Percentiles rank a stretch among this genome's conserved stretches.
These are phyloP conservation scores for Phaffomyces thermotolerans DNA, from an alignment of 805 yeast species.

Conservation along the genomic window DNA sequence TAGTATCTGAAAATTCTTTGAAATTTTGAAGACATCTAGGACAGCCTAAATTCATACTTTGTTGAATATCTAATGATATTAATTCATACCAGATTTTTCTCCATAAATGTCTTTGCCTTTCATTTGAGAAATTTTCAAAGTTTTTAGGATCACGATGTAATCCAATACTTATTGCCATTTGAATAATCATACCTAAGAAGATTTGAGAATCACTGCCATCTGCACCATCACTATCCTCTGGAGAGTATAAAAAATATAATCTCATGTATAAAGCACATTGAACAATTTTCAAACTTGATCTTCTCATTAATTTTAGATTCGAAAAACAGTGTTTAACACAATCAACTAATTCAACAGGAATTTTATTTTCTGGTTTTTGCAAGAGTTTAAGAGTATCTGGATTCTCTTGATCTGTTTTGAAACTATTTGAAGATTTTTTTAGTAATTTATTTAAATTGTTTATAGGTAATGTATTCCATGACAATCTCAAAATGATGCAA, in stretches of 20 bases:
- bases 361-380: constrained; percentile 34
- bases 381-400: constrained; percentile 16
- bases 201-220: constrained; percentile 56
- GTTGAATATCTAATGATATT: constrained; percentile 34
- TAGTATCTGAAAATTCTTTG: constrained; percentile 35
- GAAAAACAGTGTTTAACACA: constrained; percentile 39
- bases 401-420: constrained; percentile 18
- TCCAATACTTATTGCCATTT: constrained; percentile 63
- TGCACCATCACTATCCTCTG: constrained; percentile 51
- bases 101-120: constrained; percentile 39
- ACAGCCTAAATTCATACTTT: constrained; percentile 35
- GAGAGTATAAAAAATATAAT: constrained; percentile 47
- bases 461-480: constrained; percentile 48
- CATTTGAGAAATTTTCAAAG: constrained; percentile 37
- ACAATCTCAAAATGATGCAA: constrained; percentile 43
- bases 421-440: constrained; percentile 6
- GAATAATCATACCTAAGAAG: constrained; percentile 47
- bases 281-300: constrained; percentile 41
- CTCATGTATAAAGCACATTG: constrained; percentile 56
- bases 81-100: constrained; percentile 53
- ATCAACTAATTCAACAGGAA: constrained; percentile 35
- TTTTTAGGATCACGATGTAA: constrained; percentile 59
- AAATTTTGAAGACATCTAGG: constrained; percentile 32
- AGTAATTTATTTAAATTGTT: constrained; percentile 23
- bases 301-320: constrained; percentile 34